Evolutionary conservation across 2,329 filamentous ascomycete genomes (phyloP).

Genomic region (Magnaporthiopsis poae): DNA sequence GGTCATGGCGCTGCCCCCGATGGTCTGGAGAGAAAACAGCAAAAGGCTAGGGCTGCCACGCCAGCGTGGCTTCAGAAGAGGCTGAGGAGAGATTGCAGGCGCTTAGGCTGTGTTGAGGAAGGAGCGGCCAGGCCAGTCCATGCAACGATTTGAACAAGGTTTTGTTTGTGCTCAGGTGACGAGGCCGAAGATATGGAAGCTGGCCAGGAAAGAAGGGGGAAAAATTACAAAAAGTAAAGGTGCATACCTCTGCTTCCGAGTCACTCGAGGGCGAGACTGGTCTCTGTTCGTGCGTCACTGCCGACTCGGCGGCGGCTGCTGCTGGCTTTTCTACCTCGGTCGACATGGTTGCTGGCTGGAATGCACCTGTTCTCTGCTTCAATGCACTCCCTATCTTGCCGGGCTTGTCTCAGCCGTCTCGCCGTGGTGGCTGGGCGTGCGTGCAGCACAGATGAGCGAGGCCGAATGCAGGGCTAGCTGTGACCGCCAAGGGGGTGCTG

Average conservation of each 20-base stretch:
- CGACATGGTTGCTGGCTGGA: neutral
- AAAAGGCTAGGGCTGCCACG: neutral
- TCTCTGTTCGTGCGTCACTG: neutral
- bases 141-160: neutral
- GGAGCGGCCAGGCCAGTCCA: neutral
- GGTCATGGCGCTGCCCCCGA: neutral
- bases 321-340: neutral
- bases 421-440: neutral
- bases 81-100: neutral
- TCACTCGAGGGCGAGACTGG: neutral
- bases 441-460: neutral
- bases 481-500: neutral
- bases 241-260: constrained; percentile 1
- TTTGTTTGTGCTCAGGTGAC: neutral
- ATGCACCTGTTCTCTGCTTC: neutral
- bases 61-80: too few species aligned
- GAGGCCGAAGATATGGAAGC: neutral
- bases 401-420: neutral
- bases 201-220: neutral
- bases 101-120: neutral
- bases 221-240: neutral
- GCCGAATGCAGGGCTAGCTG: neutral
- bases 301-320: neutral
- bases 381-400: neutral
- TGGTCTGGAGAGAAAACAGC: neutral